Conservation (phyloP, 2,329 filamentous ascomycete genomes). For the Diplodia corticola region DNA sequence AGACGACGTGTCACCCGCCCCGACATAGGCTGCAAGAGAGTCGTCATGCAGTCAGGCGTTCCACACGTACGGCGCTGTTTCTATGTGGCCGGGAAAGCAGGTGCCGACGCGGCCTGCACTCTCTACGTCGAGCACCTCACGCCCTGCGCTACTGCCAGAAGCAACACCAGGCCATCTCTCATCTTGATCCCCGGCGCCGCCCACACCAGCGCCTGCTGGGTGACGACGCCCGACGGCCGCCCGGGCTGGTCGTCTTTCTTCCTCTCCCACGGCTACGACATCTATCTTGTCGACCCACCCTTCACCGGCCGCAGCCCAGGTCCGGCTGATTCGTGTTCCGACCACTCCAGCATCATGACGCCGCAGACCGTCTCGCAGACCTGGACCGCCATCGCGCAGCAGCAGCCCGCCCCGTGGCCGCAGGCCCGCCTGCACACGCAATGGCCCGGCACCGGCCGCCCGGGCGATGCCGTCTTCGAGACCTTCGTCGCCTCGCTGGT, state of each 20-base stretch:
- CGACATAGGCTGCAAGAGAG: background rate
- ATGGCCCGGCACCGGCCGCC: conserved; percentile 34
- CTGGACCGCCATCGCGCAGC: conserved; percentile 40
- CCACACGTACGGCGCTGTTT: background rate
- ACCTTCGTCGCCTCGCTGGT: background rate
- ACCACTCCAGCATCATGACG: conserved; percentile 19
- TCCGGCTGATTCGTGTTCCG: conserved; percentile 29
- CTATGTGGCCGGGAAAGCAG: background rate
- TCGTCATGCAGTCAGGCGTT: background rate
- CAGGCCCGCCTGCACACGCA: conserved; percentile 47
- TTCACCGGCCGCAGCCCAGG: conserved; percentile 49
- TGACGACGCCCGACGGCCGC: conserved; percentile 51
- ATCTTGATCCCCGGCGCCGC: conserved; percentile 17
- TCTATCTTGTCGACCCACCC: conserved; percentile 52
- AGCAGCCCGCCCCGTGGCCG: conserved; percentile 43
- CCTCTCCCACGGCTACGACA: conserved; percentile 46
- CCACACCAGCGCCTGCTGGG: conserved; percentile 35
- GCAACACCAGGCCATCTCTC: background rate
- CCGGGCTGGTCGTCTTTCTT: conserved; percentile 53
- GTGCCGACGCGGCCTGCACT: background rate
- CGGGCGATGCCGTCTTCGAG: conserved; percentile 43
- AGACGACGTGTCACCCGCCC: background rate
- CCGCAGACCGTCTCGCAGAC: conserved; percentile 27
- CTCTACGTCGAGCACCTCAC: background rate
- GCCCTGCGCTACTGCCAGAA: background rate